Conservation (phyloP, 345 rosid genomes). For the Salix suchowensis region DNA sequence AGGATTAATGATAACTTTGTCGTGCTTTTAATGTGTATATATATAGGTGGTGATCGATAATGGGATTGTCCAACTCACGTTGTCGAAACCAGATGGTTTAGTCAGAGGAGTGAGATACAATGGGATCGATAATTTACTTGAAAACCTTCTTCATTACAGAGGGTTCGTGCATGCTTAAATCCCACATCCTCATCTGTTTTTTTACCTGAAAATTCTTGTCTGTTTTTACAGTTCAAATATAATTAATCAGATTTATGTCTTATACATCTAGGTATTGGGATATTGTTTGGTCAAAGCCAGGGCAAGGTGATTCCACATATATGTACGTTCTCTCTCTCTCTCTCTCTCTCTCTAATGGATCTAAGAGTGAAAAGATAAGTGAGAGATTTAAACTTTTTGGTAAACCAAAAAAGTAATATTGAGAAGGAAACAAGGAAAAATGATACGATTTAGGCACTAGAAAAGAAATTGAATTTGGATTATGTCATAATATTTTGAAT, state of each 20-base stretch:
- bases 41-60: constrained; percentile 19
- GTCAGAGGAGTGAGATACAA: constrained; percentile 10
- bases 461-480: too few species aligned
- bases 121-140: constrained; percentile 16
- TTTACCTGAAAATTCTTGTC: too few species aligned
- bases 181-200: background rate
- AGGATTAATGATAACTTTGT: too few species aligned
- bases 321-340: background rate
- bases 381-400: too few species aligned
- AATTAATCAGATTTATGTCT: background rate
- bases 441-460: too few species aligned
- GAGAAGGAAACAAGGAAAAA: too few species aligned
- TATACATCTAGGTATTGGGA: constrained; percentile 18
- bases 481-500: too few species aligned
- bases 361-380: too few species aligned
- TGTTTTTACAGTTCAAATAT: background rate
- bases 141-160: background rate
- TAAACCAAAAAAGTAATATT: too few species aligned
- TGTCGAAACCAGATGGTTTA: constrained; percentile 12
- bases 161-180: constrained; percentile 3
- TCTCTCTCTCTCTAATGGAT: too few species aligned
- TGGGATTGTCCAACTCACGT: constrained; percentile 9
- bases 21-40: too few species aligned
- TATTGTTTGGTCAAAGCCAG: constrained; percentile 21
- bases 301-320: background rate